Conservation (phyloP, 2,329 filamentous ascomycete species). For the Colletotrichum limetticola region DNA sequence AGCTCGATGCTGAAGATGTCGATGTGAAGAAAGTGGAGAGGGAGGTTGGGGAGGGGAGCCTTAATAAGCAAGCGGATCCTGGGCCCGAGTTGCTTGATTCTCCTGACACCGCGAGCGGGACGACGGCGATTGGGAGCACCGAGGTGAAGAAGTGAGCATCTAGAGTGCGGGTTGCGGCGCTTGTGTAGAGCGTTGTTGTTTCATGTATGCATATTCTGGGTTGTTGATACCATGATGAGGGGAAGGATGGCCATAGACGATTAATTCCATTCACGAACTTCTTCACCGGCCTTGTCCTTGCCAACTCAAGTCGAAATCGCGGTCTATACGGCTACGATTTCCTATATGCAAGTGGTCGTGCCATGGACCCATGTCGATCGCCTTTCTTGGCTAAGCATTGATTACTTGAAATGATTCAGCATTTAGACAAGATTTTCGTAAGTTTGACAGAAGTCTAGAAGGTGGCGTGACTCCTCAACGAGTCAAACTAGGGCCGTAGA, state of each 20-base stretch:
- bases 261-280: neutral
- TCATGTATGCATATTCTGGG: neutral
- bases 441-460: too few species aligned
- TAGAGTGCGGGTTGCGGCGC: neutral
- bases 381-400: too few species aligned
- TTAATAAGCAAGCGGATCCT: neutral
- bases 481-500: too few species aligned
- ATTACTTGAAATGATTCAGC: too few species aligned
- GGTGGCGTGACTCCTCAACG: too few species aligned
- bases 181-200: neutral
- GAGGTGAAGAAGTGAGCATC: constrained; percentile 14
- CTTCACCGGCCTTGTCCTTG: too few species aligned
- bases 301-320: too few species aligned
- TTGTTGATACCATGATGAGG: neutral
- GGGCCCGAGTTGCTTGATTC: constrained; percentile 18
- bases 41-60: neutral
- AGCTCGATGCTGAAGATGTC: constrained; percentile 38
- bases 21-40: constrained; percentile 3
- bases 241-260: neutral
- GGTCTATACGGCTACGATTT: too few species aligned
- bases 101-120: constrained; percentile 29
- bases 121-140: constrained; percentile 13
- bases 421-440: too few species aligned
- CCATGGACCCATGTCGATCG: too few species aligned
- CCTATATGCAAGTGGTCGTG: too few species aligned